Conservation (phyloP, 1,284 basidiomycete species). For the Mycosarcoma mackinlayi region DNA sequence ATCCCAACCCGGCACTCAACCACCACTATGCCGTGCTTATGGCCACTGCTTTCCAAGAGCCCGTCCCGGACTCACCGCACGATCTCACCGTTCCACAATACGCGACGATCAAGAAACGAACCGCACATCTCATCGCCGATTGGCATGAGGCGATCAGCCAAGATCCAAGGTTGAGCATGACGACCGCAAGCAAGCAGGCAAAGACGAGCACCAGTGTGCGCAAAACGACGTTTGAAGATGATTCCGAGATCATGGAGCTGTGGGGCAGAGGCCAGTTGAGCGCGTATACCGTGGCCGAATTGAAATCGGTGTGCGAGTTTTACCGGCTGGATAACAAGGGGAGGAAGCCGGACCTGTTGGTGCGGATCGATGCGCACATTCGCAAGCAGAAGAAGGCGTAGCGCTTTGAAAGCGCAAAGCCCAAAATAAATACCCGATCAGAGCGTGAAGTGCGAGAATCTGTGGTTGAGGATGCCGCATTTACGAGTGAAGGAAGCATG, state of each 20-base stretch:
- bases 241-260: conserved; percentile 38
- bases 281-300: conserved; percentile 51
- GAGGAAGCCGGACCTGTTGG: conserved; percentile 60
- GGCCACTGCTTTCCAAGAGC: conserved; percentile 87
- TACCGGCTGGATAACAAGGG: conserved; percentile 57
- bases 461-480: background rate
- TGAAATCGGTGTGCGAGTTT: conserved; percentile 53
- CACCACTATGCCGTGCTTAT: conserved; percentile 90
- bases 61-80: conserved; percentile 72
- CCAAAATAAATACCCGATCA: too few relatives aligned
- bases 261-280: conserved; percentile 45
- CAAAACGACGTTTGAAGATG: conserved; percentile 42
- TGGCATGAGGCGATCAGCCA: conserved; percentile 79
- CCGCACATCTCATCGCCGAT: conserved; percentile 77
- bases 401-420: background rate
- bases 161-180: conserved; percentile 70
- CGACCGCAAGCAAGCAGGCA: conserved; percentile 11
- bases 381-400: conserved; percentile 26
- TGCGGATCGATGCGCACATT: conserved; percentile 43
- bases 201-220: conserved; percentile 37
- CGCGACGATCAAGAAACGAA: conserved; percentile 82
- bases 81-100: conserved; percentile 84
- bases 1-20: conserved; percentile 86
- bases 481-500: too few relatives aligned
- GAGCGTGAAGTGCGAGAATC: too few relatives aligned